phyloP scores from a whole-genome alignment of 768 basidiomycete species.

The Saitozyma podzolica region DNA sequence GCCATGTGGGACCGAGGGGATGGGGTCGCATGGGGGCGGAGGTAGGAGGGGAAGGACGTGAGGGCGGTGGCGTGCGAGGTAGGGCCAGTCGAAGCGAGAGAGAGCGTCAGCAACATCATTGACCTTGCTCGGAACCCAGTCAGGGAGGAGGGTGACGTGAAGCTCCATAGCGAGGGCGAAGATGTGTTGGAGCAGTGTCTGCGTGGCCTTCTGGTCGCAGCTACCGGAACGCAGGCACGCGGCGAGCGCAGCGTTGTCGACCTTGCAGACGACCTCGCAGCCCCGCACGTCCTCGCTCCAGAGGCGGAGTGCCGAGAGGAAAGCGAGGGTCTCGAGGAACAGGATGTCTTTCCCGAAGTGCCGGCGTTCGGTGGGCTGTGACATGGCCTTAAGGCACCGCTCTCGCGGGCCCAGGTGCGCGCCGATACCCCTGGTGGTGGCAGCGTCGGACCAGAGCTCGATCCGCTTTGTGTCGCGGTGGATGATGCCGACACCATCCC shows the following conservation, averaged over 20 bases:
- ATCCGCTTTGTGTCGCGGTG: constrained; percentile 18
- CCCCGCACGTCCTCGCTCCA: constrained; percentile 3
- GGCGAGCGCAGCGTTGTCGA: neutral
- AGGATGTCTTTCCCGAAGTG: constrained; percentile 17
- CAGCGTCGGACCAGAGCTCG: constrained; percentile 12
- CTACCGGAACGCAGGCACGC: no score
- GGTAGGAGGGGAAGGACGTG: neutral
- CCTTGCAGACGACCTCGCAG: neutral
- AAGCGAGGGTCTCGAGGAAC: constrained; percentile 16
- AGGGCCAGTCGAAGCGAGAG: constrained; percentile 1
- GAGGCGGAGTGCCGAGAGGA: constrained; percentile 5
- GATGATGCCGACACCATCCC: neutral
- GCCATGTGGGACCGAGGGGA: no score
- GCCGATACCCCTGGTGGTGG: constrained; percentile 7
- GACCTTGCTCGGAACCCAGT: no score
- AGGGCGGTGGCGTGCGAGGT: neutral
- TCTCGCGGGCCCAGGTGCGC: constrained; percentile 8
- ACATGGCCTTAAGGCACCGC: neutral
- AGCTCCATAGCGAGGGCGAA: neutral
- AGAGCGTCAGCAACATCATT: neutral
- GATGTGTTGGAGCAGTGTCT: neutral
- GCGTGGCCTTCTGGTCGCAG: no score
- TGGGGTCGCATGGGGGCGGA: neutral
- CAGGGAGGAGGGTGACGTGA: neutral
- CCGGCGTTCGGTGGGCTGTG: neutral